Conservation (phyloP, 2,329 filamentous ascomycete genomes). For the Simplicillium sp. region DNA sequence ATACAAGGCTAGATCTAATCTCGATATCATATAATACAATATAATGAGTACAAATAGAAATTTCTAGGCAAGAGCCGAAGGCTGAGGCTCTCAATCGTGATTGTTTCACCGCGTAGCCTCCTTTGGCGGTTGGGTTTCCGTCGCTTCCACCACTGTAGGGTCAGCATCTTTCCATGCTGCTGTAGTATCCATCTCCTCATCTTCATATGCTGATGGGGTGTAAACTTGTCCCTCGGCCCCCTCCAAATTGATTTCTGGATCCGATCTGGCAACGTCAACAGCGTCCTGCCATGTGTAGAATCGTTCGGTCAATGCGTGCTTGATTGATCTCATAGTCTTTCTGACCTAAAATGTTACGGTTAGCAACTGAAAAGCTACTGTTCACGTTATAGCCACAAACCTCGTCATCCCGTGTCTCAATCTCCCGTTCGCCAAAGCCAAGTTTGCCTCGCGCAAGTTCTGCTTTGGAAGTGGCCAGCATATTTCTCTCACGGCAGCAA, state of each 20-base stretch:
- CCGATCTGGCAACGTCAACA: conserved; percentile 50
- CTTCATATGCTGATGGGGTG: conserved; percentile 30
- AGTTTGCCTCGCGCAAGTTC: conserved; percentile 61
- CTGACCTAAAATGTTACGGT: conserved; percentile 51
- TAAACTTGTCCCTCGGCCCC: conserved; percentile 39
- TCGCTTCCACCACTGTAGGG: neutral
- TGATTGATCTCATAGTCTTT: conserved; percentile 72
- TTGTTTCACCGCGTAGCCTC: neutral
- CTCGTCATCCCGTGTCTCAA: conserved; percentile 49
- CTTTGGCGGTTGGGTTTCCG: neutral
- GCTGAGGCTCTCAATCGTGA: neutral
- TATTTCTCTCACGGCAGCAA: conserved; percentile 84
- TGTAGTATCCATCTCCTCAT: conserved; percentile 15
- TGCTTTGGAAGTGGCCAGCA: conserved; percentile 65
- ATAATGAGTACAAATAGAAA: neutral
- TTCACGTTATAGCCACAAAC: conserved; percentile 38
- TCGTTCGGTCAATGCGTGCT: conserved; percentile 76
- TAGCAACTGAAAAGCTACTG: neutral
- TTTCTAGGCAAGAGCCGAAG: neutral
- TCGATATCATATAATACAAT: too few relatives aligned
- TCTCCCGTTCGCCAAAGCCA: conserved; percentile 66
- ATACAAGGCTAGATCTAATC: too few relatives aligned
- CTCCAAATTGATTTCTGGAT: conserved; percentile 55
- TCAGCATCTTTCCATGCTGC: conserved; percentile 13
- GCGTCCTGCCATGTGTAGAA: conserved; percentile 84